Evolutionary conservation across 257 asterid species (phyloP).

Genomic region (Ilex aquifolium): DNA sequence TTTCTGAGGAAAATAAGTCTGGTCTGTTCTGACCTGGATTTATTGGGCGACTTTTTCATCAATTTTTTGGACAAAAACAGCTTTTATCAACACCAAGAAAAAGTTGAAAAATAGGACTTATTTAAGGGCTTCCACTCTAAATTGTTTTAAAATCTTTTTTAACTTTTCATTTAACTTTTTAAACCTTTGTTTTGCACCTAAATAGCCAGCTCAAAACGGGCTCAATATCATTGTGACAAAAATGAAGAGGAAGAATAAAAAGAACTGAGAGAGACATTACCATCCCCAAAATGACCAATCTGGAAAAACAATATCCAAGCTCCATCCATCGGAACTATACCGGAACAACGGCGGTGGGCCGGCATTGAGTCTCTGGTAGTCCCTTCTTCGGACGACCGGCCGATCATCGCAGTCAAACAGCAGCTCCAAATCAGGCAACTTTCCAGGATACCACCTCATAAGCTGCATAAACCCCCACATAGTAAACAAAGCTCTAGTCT

Average conservation of each 20-base stretch:
- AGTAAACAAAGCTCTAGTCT: constrained; percentile 57
- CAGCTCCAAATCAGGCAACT: constrained; percentile 61
- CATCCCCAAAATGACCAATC: constrained; percentile 98
- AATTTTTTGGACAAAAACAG: too few species aligned
- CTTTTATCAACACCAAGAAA: too few species aligned
- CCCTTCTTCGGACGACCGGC: constrained; percentile 31
- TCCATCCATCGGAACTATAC: constrained; percentile 65
- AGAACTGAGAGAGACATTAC: constrained; percentile 25
- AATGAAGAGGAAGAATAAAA: background rate
- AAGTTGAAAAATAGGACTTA: too few species aligned
- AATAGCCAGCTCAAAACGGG: too few species aligned
- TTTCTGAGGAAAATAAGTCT: too few species aligned
- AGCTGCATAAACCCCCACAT: constrained; percentile 66
- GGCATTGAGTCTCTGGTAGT: constrained; percentile 31
- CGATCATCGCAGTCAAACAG: constrained; percentile 61
- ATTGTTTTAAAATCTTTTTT: too few species aligned
- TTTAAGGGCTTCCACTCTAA: too few species aligned
- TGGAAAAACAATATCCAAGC: constrained; percentile 90
- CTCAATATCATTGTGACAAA: too few species aligned
- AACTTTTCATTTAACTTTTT: too few species aligned
- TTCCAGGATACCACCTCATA: constrained; percentile 52
- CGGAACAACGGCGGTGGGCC: constrained; percentile 61
- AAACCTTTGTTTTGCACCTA: too few species aligned
- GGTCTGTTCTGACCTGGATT: too few species aligned
- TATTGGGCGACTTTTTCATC: too few species aligned